Percentiles rank a stretch among this genome's conserved stretches.
phyloP scores from a whole-genome alignment of 1,284 basidiomycete species.

The Rhodotorula sp. region DNA sequence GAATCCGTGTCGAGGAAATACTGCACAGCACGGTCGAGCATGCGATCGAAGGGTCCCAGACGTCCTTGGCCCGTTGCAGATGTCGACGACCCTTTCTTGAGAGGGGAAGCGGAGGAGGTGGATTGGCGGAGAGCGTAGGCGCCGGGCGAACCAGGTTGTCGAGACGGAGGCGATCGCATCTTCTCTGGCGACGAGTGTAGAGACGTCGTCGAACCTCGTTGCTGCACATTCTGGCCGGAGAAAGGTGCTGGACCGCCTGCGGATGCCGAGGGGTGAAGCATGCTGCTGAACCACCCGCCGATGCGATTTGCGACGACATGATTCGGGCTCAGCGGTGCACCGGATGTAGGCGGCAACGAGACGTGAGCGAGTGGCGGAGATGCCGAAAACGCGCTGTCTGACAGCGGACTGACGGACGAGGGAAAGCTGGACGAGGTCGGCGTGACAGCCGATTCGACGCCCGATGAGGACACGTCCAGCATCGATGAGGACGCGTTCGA shows the following conservation, averaged over 20 bases:
- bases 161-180: neutral
- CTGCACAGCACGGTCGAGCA: constrained; percentile 43
- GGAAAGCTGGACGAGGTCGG: neutral
- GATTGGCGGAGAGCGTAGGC: neutral
- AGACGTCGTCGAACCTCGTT: neutral
- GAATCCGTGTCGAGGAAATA: constrained; percentile 44
- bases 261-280: constrained; percentile 9
- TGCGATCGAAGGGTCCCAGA: constrained; percentile 39
- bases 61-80: neutral
- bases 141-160: neutral
- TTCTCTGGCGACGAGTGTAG: constrained; percentile 6
- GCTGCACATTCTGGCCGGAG: too few species aligned
- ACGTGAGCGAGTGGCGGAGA: neutral
- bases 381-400: neutral
- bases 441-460: neutral
- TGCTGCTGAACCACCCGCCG: constrained; percentile 38
- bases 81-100: constrained; percentile 12
- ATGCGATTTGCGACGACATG: constrained; percentile 10
- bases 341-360: neutral
- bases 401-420: neutral
- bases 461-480: neutral
- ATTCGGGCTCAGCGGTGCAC: neutral
- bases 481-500: neutral
- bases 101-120: constrained; percentile 5
- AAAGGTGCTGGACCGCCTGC: too few species aligned